Conservation (phyloP, 495 filamentous ascomycete species). For the Penicillium coprophilum region DNA sequence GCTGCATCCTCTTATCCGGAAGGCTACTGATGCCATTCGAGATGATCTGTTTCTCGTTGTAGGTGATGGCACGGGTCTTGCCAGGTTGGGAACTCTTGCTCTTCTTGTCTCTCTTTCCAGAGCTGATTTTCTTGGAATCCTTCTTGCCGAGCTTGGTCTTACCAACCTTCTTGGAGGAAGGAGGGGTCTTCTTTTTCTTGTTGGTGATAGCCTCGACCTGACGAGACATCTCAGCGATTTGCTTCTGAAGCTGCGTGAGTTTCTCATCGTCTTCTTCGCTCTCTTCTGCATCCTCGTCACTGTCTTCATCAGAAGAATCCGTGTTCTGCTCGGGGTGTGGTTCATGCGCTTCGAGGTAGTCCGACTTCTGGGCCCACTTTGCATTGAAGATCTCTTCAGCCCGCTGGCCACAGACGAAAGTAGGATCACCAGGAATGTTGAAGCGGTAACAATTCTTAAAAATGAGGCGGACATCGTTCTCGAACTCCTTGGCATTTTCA, state of each 20-base stretch:
- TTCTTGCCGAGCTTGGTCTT: constrained; percentile 56
- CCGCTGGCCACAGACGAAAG: constrained; percentile 66
- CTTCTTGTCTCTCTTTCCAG: constrained; percentile 54
- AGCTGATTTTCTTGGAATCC: constrained; percentile 52
- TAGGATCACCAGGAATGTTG: constrained; percentile 76
- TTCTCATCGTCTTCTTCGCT: constrained; percentile 67
- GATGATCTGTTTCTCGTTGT: constrained; percentile 81
- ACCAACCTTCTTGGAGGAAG: constrained; percentile 55
- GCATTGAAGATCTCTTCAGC: constrained; percentile 70
- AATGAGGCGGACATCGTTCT: constrained; percentile 76
- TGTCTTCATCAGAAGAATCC: constrained; percentile 60
- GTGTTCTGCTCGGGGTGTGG: constrained; percentile 56
- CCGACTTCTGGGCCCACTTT: constrained; percentile 70
- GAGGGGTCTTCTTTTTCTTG: constrained; percentile 66
- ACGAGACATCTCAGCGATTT: constrained; percentile 60
- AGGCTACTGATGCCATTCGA: constrained; percentile 75
- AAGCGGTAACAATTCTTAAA: constrained; percentile 89
- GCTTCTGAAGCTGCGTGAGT: constrained; percentile 63
- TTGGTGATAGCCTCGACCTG: constrained; percentile 53
- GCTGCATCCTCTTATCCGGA: constrained; percentile 67
- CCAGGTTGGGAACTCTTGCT: constrained; percentile 48
- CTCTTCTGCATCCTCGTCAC: constrained; percentile 67
- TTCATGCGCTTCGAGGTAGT: constrained; percentile 73
- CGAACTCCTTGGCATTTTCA: constrained; percentile 78
- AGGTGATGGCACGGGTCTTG: constrained; percentile 58